Evolutionary conservation across 192 early-diverging fungal genomes (phyloP).

Genomic region (Coemansia sp.): DNA sequence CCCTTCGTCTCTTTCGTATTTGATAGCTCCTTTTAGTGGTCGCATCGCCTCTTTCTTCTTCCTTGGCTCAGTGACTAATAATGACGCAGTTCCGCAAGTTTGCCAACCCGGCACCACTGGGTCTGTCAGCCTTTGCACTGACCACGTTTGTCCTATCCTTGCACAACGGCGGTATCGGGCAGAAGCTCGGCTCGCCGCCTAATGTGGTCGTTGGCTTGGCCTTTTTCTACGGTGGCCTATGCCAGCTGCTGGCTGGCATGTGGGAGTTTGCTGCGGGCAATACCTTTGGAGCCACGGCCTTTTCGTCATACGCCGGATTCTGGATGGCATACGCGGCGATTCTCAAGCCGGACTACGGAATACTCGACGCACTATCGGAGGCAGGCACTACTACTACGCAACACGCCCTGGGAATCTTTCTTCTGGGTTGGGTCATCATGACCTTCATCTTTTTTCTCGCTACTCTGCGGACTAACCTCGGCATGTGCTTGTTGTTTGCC

Average conservation of each 20-base stretch:
- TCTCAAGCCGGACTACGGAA: slow-evolving; percentile 57
- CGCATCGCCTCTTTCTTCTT: background rate
- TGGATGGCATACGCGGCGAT: slow-evolving; percentile 65
- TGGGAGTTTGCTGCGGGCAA: slow-evolving; percentile 79
- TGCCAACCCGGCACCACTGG: slow-evolving; percentile 57
- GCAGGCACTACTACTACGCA: slow-evolving; percentile 34
- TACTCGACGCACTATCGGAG: slow-evolving; percentile 40
- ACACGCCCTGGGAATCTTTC: slow-evolving; percentile 62
- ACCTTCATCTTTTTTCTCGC: slow-evolving; percentile 69
- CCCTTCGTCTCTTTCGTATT: background rate
- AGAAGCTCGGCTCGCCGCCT: slow-evolving; percentile 53
- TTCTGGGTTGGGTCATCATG: slow-evolving; percentile 67
- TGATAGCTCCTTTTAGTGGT: background rate
- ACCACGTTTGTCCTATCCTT: slow-evolving; percentile 67
- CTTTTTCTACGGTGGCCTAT: slow-evolving; percentile 73
- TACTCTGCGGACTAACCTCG: slow-evolving; percentile 61
- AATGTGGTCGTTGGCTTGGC: slow-evolving; percentile 64
- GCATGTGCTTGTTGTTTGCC: slow-evolving; percentile 61
- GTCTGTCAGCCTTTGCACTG: slow-evolving; percentile 55
- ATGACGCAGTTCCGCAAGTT: slow-evolving; percentile 48
- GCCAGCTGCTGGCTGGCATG: slow-evolving; percentile 78
- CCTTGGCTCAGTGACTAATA: background rate
- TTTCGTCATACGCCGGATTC: slow-evolving; percentile 69
- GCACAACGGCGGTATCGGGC: slow-evolving; percentile 66
- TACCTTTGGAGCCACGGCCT: slow-evolving; percentile 81